Conservation (phyloP, 305 asterid genomes). For the Fraxinus nigra region DNA sequence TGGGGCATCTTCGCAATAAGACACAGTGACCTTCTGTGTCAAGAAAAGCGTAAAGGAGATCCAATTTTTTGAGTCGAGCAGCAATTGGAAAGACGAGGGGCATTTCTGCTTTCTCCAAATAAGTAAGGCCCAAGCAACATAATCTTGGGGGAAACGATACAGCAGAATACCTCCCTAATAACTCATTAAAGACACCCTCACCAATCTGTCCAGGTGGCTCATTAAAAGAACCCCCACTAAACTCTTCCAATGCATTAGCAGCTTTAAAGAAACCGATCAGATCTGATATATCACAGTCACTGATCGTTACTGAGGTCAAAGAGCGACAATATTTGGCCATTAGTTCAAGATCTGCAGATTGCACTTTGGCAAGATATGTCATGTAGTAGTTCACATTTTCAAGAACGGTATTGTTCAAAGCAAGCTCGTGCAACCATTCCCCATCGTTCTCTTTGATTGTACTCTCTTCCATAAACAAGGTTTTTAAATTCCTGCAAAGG, state of each 20-base stretch:
- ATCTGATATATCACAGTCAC: slow-evolving; percentile 61
- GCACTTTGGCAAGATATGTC: slow-evolving; percentile 55
- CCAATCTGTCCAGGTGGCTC: slow-evolving; percentile 53
- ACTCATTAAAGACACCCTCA: slow-evolving; percentile 55
- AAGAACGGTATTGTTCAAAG: slow-evolving; percentile 59
- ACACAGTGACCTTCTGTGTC: slow-evolving; percentile 86
- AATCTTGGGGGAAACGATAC: slow-evolving; percentile 55
- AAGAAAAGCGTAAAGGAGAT: slow-evolving; percentile 79
- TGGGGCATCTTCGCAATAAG: slow-evolving; percentile 68
- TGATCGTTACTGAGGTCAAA: slow-evolving; percentile 61
- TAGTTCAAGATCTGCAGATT: slow-evolving; percentile 58
- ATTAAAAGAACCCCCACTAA: slow-evolving; percentile 72
- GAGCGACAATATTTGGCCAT: slow-evolving; percentile 67
- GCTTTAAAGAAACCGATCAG: slow-evolving; percentile 62
- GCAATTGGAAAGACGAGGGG: slow-evolving; percentile 76
- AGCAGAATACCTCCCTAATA: slow-evolving; percentile 40
- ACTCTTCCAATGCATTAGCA: slow-evolving; percentile 74
- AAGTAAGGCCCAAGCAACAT: slow-evolving; percentile 69
- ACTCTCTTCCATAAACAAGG: slow-evolving; percentile 66
- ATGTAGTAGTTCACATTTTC: slow-evolving; percentile 73
- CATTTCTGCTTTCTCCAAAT: slow-evolving; percentile 65
- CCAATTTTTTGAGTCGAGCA: slow-evolving; percentile 65
- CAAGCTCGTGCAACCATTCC: slow-evolving; percentile 81
- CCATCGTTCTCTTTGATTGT: slow-evolving; percentile 59
- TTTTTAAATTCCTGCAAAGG: slow-evolving; percentile 35